phyloP scores from a whole-genome alignment of 1,284 basidiomycete genomes.

The Leccinum fuscescens region DNA sequence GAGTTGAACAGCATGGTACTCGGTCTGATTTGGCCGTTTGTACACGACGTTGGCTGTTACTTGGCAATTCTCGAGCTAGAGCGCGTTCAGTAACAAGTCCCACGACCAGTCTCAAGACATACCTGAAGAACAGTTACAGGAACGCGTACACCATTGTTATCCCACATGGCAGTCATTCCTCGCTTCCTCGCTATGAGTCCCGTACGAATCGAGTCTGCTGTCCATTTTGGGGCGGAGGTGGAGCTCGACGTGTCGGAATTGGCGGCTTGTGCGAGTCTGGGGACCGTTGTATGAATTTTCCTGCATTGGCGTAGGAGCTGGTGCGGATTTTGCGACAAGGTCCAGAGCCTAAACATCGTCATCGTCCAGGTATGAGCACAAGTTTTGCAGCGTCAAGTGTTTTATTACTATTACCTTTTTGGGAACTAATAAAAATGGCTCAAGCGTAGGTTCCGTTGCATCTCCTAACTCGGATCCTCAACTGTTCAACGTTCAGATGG shows the following conservation, averaged over 20 bases:
- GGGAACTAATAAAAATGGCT: not conserved
- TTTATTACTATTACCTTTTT: conserved; percentile 23
- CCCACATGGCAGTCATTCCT: conserved; percentile 95
- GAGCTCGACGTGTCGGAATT: conserved; percentile 27
- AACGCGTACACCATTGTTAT: conserved; percentile 81
- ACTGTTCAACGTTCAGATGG: conserved; percentile 43
- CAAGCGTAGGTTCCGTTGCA: not conserved
- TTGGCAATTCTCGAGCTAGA: conserved; percentile 80
- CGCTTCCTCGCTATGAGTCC: conserved; percentile 95
- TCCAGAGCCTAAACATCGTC: conserved; percentile 57
- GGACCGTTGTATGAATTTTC: conserved; percentile 39
- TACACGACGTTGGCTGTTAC: conserved; percentile 75
- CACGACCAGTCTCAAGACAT: conserved; percentile 24
- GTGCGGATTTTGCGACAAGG: conserved; percentile 37
- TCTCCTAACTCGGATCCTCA: not conserved
- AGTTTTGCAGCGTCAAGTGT: conserved; percentile 3
- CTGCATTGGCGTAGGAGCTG: conserved; percentile 38
- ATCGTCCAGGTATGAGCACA: conserved; percentile 35
- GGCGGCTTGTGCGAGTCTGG: conserved; percentile 35
- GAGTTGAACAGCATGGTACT: conserved; percentile 85
- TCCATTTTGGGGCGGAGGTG: conserved; percentile 62
- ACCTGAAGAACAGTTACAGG: conserved; percentile 97
- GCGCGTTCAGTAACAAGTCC: conserved; percentile 10
- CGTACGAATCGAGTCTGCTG: conserved; percentile 82
- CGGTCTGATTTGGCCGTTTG: conserved; percentile 59